Evolutionary conservation across 2,329 filamentous ascomycete species (phyloP).

Genomic region (Aspergillus pseudotamarii): DNA sequence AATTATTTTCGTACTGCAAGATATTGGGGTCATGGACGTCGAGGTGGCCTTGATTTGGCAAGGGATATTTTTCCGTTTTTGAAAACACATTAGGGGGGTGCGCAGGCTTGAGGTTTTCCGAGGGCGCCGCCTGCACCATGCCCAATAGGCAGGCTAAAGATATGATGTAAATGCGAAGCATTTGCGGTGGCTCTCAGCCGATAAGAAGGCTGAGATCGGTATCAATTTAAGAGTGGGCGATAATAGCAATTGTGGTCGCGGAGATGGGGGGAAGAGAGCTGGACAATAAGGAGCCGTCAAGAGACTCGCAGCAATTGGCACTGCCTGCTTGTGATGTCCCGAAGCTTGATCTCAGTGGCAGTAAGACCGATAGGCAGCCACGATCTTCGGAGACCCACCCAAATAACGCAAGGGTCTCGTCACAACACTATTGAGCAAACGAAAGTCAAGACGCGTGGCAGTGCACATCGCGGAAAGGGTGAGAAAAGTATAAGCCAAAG

Average conservation of each 20-base stretch:
- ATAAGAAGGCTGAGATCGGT: neutral
- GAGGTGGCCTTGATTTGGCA: slow-evolving; percentile 33
- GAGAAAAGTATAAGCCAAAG: neutral
- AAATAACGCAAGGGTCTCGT: neutral
- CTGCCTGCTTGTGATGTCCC: neutral
- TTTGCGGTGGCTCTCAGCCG: neutral
- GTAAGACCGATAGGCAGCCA: neutral
- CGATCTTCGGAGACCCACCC: neutral
- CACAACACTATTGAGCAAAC: neutral
- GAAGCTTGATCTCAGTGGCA: neutral
- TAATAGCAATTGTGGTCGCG: neutral
- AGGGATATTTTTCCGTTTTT: slow-evolving; percentile 28
- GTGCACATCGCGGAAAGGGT: neutral
- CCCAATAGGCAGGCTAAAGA: slow-evolving; percentile 14
- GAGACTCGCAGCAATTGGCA: too few species aligned
- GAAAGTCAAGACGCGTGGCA: neutral
- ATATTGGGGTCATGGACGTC: slow-evolving; percentile 39
- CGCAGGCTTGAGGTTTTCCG: slow-evolving; percentile 4
- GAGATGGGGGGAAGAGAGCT: neutral
- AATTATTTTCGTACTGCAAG: slow-evolving; percentile 28
- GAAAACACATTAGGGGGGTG: slow-evolving; percentile 24
- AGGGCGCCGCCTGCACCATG: slow-evolving; percentile 16
- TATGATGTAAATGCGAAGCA: neutral
- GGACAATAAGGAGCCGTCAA: neutral
- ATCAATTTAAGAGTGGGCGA: neutral